Evolutionary conservation across 2,329 filamentous ascomycete species (phyloP).

Genomic region (Diaporthe eres): DNA sequence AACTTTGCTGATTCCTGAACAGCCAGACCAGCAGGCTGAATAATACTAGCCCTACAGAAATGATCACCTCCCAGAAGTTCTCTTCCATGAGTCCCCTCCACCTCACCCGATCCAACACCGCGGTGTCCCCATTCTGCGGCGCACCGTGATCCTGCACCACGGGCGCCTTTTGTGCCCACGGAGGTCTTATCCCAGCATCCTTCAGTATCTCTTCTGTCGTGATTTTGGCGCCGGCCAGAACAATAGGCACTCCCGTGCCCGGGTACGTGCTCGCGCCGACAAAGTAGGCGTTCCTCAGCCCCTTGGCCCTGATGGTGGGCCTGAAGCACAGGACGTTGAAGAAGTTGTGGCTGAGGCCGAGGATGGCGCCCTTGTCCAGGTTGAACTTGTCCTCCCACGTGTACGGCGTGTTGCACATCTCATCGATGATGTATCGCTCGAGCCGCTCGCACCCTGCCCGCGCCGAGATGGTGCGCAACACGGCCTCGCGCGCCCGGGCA

Average conservation of each 20-base stretch:
- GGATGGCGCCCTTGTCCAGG: constrained; percentile 80
- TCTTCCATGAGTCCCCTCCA: constrained; percentile 36
- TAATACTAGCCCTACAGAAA: neutral
- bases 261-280: constrained; percentile 83
- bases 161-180: constrained; percentile 48
- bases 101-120: constrained; percentile 36
- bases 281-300: constrained; percentile 72
- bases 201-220: constrained; percentile 60
- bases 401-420: constrained; percentile 75
- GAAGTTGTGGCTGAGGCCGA: constrained; percentile 80
- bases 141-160: constrained; percentile 44
- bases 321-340: constrained; percentile 80
- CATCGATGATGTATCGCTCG: constrained; percentile 65
- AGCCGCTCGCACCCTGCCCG: constrained; percentile 71
- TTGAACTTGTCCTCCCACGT: constrained; percentile 79
- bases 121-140: constrained; percentile 42
- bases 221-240: constrained; percentile 77
- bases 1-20: neutral
- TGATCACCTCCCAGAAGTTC: constrained; percentile 4
- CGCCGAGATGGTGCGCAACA: constrained; percentile 71
- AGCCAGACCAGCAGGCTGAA: constrained; percentile 19
- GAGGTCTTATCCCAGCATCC: constrained; percentile 49
- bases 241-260: constrained; percentile 82
- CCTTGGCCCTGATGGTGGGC: constrained; percentile 68
- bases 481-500: constrained; percentile 68